Evolutionary conservation across 257 asterid genomes (phyloP).

Genomic region (Paulownia fortunei): DNA sequence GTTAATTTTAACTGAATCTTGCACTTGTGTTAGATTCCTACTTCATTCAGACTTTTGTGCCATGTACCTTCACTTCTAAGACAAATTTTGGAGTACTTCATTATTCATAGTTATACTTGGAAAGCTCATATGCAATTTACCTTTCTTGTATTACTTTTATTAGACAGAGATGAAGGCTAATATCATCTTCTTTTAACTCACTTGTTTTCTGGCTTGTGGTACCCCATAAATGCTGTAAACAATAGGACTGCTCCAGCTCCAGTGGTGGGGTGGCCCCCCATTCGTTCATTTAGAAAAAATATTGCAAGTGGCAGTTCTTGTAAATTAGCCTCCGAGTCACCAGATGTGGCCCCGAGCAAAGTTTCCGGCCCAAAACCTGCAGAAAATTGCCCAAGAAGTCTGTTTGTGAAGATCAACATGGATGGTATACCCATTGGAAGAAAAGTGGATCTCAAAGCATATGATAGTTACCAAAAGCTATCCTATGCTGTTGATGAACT

Average conservation of each 20-base stretch:
- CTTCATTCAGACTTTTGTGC: no score
- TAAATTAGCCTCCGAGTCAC: constrained; percentile 48
- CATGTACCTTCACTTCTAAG: no score
- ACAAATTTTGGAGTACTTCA: background rate
- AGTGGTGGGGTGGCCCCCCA: constrained; percentile 99
- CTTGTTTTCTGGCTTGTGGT: background rate
- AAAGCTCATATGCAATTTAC: background rate
- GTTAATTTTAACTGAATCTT: background rate
- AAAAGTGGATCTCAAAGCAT: constrained; percentile 81
- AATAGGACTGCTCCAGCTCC: constrained; percentile 77
- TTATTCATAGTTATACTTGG: background rate
- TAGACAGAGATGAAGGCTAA: background rate
- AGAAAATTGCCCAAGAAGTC: constrained; percentile 50
- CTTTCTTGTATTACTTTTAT: no score
- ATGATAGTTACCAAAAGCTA: constrained; percentile 75
- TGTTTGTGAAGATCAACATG: constrained; percentile 95
- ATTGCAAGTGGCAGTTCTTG: constrained; percentile 58
- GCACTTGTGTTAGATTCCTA: no score
- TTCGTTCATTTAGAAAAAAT: constrained; percentile 80
- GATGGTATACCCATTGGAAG: constrained; percentile 96
- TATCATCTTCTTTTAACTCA: background rate
- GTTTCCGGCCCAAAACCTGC: constrained; percentile 37
- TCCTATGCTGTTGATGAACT: constrained; percentile 80
- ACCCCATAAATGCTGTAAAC: background rate
- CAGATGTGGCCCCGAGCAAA: constrained; percentile 41